Percentiles rank a stretch among this genome's conserved stretches.
These are phyloP conservation scores for Calonectria henricotiae DNA, from an alignment of 2,329 filamentous ascomycete species.

Conservation along the genomic window DNA sequence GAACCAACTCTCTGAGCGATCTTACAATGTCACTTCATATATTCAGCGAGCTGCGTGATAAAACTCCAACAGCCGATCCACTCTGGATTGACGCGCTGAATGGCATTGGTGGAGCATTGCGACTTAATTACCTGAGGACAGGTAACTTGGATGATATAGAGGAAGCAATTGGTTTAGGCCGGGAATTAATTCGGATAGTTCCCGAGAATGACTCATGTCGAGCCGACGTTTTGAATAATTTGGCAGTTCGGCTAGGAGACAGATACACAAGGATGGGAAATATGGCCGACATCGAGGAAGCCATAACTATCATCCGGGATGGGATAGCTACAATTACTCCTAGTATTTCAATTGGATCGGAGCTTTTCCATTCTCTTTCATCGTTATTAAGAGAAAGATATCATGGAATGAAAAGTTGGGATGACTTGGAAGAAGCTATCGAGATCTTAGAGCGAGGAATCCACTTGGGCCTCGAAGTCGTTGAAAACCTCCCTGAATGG, in stretches of 20 bases:
- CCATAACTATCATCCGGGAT: not conserved
- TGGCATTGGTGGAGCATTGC: not conserved
- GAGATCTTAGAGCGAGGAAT: not conserved
- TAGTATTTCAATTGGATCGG: not conserved
- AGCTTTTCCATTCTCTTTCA: not conserved
- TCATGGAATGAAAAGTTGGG: not conserved
- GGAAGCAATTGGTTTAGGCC: not conserved
- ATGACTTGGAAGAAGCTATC: constrained; percentile 2
- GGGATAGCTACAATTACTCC: not conserved
- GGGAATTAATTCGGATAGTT: not conserved
- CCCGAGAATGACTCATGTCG: not conserved
- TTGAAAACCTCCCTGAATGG: not conserved
- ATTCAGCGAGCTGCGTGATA: not conserved
- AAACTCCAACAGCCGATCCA: not conserved
- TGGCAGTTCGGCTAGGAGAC: not conserved
- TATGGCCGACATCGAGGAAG: not conserved
- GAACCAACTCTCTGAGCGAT: not conserved
- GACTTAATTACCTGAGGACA: not conserved
- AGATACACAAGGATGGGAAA: not conserved
- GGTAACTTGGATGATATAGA: not conserved
- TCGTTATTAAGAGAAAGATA: not conserved
- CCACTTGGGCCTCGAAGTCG: not conserved
- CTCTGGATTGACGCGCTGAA: not conserved
- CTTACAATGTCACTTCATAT: not conserved
- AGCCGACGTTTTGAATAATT: not conserved